Evolutionary conservation across 2,329 filamentous ascomycete species (phyloP), one percentile per base, ranked within the genome.

Genomic region (Xylaria sp.): DNA sequence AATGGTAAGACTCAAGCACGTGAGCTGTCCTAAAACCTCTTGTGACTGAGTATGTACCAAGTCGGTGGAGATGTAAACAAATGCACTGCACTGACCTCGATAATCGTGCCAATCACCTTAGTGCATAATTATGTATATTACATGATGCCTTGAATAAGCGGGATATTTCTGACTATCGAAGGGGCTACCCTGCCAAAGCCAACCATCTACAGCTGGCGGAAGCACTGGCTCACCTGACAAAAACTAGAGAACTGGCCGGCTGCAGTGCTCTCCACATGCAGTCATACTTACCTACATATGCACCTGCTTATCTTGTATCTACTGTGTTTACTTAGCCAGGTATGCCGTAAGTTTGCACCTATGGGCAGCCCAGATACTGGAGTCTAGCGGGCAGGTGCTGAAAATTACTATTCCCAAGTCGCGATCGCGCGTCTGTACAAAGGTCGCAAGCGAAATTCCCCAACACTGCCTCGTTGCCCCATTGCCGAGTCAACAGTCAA

Each of bases 351-450:
- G 28, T 39, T 18, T 57, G 25, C 28, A 46, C 50, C 50, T 46
- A 44, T 46, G 44, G 25, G 46, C 48, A 18, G 39, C 48, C 48
- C 20, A 20, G 23, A 18, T 10, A 5, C 13, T 4, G 12, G 12
- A 41, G 39, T 12, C 3, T 50, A 60, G 34, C 34, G 61, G 63
- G 64, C 70, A 61, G 66, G 66, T 65, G 63, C 55, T 37, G 28
- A 28, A 41, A 64, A 41, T 23, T 23, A 28, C 66, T 69, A 67
- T 63, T 34, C 69, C 69, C 57, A 65, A 72, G 70, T 70, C 72
- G 72, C 72, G 72, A 73, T 72, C 72, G 72, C 72, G 72, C 72
- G 72, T 72, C 65, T 72, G 63, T 71, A 70, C 67, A 70, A 59
- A 71, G 68, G 54, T 68, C 54, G 57, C 66, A 60, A 65, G 34